Evolutionary conservation across 176 grass and related monocot species (phyloP), one percentile per base, ranked within the genome.

Genomic region (Musa itinerans): DNA sequence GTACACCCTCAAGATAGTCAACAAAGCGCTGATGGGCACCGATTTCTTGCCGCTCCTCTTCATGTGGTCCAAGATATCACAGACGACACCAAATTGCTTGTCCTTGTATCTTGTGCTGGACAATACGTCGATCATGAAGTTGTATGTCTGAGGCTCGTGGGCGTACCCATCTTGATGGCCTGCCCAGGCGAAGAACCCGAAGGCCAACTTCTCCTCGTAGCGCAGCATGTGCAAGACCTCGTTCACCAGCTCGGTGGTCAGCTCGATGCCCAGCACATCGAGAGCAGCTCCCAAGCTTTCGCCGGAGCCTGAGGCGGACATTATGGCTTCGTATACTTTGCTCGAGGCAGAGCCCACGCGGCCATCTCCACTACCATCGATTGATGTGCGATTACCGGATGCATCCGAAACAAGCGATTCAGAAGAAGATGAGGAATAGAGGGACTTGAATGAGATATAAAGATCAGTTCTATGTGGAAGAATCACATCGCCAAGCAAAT

Each of bases 181-280:
- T 0, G 81, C 86, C 88, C 90, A 98, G 34, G 81, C 80, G 80
- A 98, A 93, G 83, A 98, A 98, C 11, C 86, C 71, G 77, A 98
- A 93, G 16, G 90, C 86, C 68, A 93, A 80, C 82, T 89, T 93
- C 83, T 98, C 95, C 72, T 98, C 90, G 62, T 98, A 98, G 13
- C 86, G 80, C 54, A 93, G 73, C 53, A 88, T 83, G 50, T 89
- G 90, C 62, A 98, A 79, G 17, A 93, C 71, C 62, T 91, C 90
- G 26, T 84, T 57, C 9, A 93, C 90, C 52, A 89, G 62, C 79
- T 83, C 82, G 68, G 88, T 93, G 52, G 82, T 91, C 56, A 91
- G 76, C 66, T 76, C 64, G 27, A 87, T 74, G n/a, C 61, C 78
- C 72, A 98, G 84, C 19, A 34, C 81, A 79, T 81, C 74, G 6